A percentile compares a stretch with the other conserved stretches of the same genome.
phyloP scores from a whole-genome alignment of 257 asterid genomes.

The Misopates orontium region DNA sequence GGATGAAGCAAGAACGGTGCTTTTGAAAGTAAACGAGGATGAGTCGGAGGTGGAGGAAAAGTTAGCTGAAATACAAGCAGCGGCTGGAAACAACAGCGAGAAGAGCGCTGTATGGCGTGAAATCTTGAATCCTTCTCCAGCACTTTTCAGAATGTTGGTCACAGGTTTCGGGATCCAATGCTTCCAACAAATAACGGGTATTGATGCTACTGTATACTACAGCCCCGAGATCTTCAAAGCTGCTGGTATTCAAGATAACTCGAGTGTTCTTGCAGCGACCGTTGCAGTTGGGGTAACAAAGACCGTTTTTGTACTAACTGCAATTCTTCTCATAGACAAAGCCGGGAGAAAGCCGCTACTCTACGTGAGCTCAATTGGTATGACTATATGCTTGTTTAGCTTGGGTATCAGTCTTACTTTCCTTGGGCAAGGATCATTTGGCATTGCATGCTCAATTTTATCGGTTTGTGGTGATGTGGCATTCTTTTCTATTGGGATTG shows the following conservation, averaged over 20 bases:
- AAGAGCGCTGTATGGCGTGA: slow-evolving; percentile 75
- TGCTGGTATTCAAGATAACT: slow-evolving; percentile 63
- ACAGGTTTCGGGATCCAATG: slow-evolving; percentile 83
- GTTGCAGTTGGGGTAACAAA: slow-evolving; percentile 86
- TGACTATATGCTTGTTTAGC: slow-evolving; percentile 72
- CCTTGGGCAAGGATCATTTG: slow-evolving; percentile 43
- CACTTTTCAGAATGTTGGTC: slow-evolving; percentile 63
- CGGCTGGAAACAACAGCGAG: slow-evolving; percentile 59
- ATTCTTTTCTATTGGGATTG: slow-evolving; percentile 80
- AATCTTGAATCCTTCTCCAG: slow-evolving; percentile 65
- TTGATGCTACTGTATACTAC: slow-evolving; percentile 88
- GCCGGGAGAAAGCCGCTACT: slow-evolving; percentile 83
- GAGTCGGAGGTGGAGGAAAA: slow-evolving; percentile 78
- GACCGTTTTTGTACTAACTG: slow-evolving; percentile 65
- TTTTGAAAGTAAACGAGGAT: slow-evolving; percentile 64
- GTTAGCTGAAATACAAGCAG: slow-evolving; percentile 64
- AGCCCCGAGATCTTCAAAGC: slow-evolving; percentile 78
- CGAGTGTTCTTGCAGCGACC: slow-evolving; percentile 79
- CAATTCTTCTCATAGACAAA: slow-evolving; percentile 68
- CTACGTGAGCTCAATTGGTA: slow-evolving; percentile 82
- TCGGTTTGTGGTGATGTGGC: slow-evolving; percentile 82
- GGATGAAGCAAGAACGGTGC: slow-evolving; percentile 71
- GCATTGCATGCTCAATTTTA: slow-evolving; percentile 48
- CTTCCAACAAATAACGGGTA: slow-evolving; percentile 86
- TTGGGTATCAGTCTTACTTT: slow-evolving; percentile 49